Base-by-base conservation (phyloP, 106 monocot species). In the Acorus gramineus region DNA sequence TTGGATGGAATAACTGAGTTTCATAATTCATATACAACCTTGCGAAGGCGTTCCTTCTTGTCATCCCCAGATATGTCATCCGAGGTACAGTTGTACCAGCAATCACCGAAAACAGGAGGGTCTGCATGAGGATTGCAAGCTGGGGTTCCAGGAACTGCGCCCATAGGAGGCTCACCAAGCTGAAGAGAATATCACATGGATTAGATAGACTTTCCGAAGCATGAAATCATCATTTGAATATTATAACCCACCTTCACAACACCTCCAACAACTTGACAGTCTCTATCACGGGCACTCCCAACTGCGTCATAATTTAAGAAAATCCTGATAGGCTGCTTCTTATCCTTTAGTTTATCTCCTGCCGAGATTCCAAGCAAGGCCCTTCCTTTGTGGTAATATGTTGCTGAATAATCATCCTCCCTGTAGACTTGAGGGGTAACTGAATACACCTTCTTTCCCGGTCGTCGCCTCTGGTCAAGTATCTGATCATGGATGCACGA, bases 401-500 rank as follows among this genome's bases (percentile, higher is more conserved):
- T 53, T n/a, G 45, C 60, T 9, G 64, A 63, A 13, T 48, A 63
- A 52, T 53, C 43, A 54, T 70, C 74, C 6, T 73, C 78, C 47
- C 78, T 56, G 46, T 96, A 96, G 2, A 96, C 76, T 66, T 96
- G 96, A 5, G 96, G 96, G 53, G 82, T 96, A 47, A 96, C 75
- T 6, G 91, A 87, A 75, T 83, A 96, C 57, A 83, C 90, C 66
- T 88, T 96, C 8, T 67, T 80, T 9, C 96, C 87, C 42, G 85
- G 82, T 1, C 78, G 85, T 8, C 85, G 82, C 68, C 96, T 77
- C 70, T 83, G 87, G 71, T 88, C 82, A 47, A 96, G 68, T 69
- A 96, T 96, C 66, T 91, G 76, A 65, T 96, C 96, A 73, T 96
- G 91, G 60, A 96, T 96, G 69, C 96, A 96, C 2, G 96, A 96